Percentiles rank a stretch among this genome's conserved stretches.
Conservation (phyloP, 139 green algal genomes). For the Volvox africanus region DNA sequence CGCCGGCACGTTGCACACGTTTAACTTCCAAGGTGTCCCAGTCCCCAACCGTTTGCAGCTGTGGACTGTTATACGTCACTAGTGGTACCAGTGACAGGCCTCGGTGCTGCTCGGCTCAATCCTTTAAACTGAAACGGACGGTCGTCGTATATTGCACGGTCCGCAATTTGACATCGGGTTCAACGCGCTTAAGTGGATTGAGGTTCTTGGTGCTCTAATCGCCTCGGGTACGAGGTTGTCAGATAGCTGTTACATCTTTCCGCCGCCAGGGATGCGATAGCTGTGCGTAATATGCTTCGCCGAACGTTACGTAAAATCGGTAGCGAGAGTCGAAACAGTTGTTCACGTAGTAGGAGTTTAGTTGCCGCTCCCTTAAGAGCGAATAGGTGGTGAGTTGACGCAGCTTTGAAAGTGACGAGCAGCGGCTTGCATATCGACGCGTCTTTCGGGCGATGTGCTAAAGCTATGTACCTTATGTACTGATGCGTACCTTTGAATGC, state of each 20-base stretch:
- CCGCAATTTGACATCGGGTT: not conserved
- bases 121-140: no score
- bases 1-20: no score
- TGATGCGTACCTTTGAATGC: not conserved
- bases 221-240: not conserved
- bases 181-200: not conserved
- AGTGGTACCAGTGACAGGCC: no score
- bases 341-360: not conserved
- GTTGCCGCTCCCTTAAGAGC: not conserved
- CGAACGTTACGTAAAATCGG: not conserved
- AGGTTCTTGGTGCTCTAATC: not conserved
- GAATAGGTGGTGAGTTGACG: not conserved
- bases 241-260: not conserved
- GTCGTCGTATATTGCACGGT: not conserved
- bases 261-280: constrained; percentile 10
- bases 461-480: not conserved
- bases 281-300: not conserved
- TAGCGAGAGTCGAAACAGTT: not conserved
- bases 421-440: not conserved
- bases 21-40: no score
- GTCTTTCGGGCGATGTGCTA: no score
- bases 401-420: not conserved
- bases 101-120: no score
- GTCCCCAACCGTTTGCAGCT: no score
- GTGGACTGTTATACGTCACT: no score